Base-by-base conservation (phyloP, 1,284 basidiomycete genomes). In the Vanrija sp. region DNA sequence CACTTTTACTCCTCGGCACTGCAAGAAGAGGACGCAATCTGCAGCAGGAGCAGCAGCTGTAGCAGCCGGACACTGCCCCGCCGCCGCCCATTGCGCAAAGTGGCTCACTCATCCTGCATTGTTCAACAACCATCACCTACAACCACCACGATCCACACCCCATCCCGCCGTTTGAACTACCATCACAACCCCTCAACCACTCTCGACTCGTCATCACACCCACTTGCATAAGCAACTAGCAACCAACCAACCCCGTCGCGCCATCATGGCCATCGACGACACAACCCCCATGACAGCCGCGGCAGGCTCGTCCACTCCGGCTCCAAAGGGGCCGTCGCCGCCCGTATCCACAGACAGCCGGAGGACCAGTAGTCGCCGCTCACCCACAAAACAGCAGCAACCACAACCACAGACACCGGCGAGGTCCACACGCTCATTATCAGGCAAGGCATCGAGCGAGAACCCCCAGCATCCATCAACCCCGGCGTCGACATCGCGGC, bases 341-440 rank as follows among this genome's bases (percentile, higher is more conserved):
- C 58, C 54, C 6, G 38, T 38, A 18, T 53, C 54, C 6, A 28
- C 26, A 8, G 26, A 34, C 40, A 45, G 54, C 18, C 34, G 54
- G 14, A 12, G 34, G 34, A 34, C 34, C 25, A 38, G 52, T 21
- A 46, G 46, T 19, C 52, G 57, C 38, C 46, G 52, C 46, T 58
- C 57, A 43, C 53, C 57, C 2, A 49, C 50, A 38, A 60, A 57
- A 47, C 34, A 34, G 34, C 34, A 34, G 34, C 34, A 12, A 34
- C 14, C 34, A 8, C 34, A 34, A 34, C 45, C 53, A 14, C 45
- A 49, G 45, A 63, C 58, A 9, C 58, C 61, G 10, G 34, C 34
- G 7, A 43, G 55, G 14, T 43, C 58, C 6, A 60, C 58, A 12
- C 44, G 58, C 26, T 53, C 58, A 12, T 21, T 51, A 7, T 49